Evolutionary conservation across 108 stramenopile species (phyloP).

Genomic region (Aurantiochytrium sp.): DNA sequence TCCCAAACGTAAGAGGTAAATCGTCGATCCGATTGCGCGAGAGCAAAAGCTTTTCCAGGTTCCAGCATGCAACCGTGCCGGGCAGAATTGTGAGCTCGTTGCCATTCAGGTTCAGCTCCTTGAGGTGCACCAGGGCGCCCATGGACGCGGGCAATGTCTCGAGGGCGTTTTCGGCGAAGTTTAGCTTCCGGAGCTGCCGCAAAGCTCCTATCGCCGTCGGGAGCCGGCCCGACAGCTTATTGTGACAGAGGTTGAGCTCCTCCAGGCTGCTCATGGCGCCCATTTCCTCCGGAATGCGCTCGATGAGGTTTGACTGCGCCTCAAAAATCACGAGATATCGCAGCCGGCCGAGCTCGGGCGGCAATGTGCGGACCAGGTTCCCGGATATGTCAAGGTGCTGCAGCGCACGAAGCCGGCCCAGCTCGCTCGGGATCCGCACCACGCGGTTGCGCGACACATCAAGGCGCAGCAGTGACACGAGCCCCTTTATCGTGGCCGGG

Average conservation of each 20-base stretch:
- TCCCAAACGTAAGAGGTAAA: constrained; percentile 21
- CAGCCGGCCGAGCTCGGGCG: background rate
- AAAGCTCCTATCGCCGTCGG: constrained; percentile 1
- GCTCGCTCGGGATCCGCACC: background rate
- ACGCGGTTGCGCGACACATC: constrained; percentile 33
- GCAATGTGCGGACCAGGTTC: background rate
- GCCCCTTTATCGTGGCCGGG: background rate
- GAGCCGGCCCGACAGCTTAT: background rate
- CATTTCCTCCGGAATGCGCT: background rate
- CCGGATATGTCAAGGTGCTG: background rate
- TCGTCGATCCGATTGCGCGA: background rate
- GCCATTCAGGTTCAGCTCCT: background rate
- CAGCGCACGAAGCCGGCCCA: background rate
- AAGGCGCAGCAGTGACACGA: background rate
- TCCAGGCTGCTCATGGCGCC: background rate
- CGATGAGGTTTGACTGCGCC: background rate
- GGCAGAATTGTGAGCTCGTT: background rate
- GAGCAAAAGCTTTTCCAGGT: background rate
- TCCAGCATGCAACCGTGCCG: background rate
- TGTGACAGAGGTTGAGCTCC: constrained; percentile 2
- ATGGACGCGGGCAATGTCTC: background rate
- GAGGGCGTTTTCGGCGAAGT: background rate
- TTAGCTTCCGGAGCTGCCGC: background rate
- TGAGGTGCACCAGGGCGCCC: background rate
- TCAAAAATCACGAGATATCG: background rate